phyloP scores from a whole-genome alignment of 2,329 filamentous ascomycete genomes.

The Orbilia quercus region DNA sequence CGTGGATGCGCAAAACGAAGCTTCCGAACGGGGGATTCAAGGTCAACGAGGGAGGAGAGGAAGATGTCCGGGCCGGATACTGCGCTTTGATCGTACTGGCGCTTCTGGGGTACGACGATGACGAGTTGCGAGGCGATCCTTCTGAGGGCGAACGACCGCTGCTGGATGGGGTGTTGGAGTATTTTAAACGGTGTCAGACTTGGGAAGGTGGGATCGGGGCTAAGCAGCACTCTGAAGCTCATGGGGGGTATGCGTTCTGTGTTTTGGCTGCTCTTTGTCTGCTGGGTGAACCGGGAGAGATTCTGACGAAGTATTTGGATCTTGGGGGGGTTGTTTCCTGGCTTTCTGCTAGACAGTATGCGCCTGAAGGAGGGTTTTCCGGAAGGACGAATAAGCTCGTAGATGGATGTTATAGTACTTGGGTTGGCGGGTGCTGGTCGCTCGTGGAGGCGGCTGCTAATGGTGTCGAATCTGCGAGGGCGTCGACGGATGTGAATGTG shows the following conservation, averaged over 20 bases:
- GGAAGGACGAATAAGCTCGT: constrained; percentile 97
- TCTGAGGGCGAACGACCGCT: constrained; percentile 39
- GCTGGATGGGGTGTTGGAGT: constrained; percentile 62
- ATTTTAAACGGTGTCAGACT: constrained; percentile 72
- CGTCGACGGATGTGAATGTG: constrained; percentile 48
- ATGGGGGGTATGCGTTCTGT: constrained; percentile 97
- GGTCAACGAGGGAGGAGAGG: constrained; percentile 85
- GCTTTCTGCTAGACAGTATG: constrained; percentile 88
- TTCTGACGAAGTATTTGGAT: constrained; percentile 68
- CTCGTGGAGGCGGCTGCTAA: constrained; percentile 82
- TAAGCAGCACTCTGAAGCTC: constrained; percentile 85
- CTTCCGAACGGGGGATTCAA: constrained; percentile 89
- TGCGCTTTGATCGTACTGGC: constrained; percentile 87
- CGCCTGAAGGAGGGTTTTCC: constrained; percentile 90
- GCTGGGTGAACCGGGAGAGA: constrained; percentile 76
- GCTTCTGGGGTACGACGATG: constrained; percentile 68
- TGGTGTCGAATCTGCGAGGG: constrained; percentile 26
- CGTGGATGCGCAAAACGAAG: constrained; percentile 87
- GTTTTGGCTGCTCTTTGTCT: constrained; percentile 89
- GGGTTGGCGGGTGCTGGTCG: constrained; percentile 95
- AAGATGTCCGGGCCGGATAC: constrained; percentile 93
- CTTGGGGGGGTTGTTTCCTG: constrained; percentile 81
- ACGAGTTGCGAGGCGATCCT: constrained; percentile 37
- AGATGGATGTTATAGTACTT: constrained; percentile 97
- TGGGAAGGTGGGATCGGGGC: constrained; percentile 94